Conservation (phyloP, 495 filamentous ascomycete species). For the Aspergillus funiculosus region DNA sequence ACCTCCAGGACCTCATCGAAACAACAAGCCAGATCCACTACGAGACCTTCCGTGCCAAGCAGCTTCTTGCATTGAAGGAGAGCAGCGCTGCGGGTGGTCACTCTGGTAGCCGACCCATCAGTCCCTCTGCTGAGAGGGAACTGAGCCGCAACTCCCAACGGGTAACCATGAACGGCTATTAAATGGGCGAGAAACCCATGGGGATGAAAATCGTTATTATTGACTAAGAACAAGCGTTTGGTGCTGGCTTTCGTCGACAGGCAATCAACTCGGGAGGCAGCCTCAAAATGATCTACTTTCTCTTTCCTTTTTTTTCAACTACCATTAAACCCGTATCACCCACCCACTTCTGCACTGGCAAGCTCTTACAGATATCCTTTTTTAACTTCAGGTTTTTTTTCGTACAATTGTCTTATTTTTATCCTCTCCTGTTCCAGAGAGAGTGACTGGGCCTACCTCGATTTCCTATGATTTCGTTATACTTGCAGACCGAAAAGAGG, state of each 20-base stretch:
- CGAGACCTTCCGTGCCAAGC: slow-evolving; percentile 99
- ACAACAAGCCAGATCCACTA: slow-evolving; percentile 99
- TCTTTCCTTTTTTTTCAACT: slow-evolving; percentile 17
- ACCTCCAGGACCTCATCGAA: slow-evolving; percentile 96
- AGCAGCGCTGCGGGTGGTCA: slow-evolving; percentile 79
- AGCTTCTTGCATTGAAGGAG: slow-evolving; percentile 95
- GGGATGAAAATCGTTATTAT: slow-evolving; percentile 12
- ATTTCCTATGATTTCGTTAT: slow-evolving; percentile 29
- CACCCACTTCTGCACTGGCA: slow-evolving; percentile 31
- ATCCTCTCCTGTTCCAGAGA: slow-evolving; percentile 18
- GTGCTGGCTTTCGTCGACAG: slow-evolving; percentile 8
- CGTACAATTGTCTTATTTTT: slow-evolving; percentile 23
- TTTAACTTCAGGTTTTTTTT: slow-evolving; percentile 34
- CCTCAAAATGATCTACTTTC: slow-evolving; percentile 13
- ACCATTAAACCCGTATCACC: slow-evolving; percentile 15
- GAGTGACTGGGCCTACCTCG: slow-evolving; percentile 20
- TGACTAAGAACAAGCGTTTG: slow-evolving; percentile 13
- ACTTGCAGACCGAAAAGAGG: slow-evolving; percentile 24
- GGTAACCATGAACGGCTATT: slow-evolving; percentile 98
- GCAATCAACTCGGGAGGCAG: slow-evolving; percentile 10
- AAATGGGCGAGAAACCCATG: slow-evolving; percentile 25
- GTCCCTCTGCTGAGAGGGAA: slow-evolving; percentile 86
- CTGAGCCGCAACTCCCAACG: slow-evolving; percentile 93
- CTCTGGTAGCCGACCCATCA: slow-evolving; percentile 76
- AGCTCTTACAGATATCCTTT: slow-evolving; percentile 45